Percentiles rank a stretch among this genome's conserved stretches.
phyloP scores from a whole-genome alignment of 2,329 filamentous ascomycete species.

The Ilyonectria robusta region DNA sequence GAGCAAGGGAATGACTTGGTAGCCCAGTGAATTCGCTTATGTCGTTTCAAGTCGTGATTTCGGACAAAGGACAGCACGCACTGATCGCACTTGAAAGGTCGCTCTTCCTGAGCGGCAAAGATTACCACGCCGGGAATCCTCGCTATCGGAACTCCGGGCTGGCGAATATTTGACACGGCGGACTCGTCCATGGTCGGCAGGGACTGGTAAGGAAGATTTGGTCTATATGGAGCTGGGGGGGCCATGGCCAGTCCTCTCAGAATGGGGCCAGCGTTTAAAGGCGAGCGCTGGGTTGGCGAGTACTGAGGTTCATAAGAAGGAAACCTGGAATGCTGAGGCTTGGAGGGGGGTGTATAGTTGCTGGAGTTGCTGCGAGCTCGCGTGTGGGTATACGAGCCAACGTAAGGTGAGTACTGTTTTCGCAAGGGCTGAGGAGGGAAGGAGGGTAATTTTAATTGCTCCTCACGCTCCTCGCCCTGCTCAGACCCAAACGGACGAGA shows the following conservation, averaged over 20 bases:
- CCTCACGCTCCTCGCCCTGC: no score
- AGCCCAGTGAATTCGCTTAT: conserved; percentile 94
- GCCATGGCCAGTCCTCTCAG: conserved; percentile 54
- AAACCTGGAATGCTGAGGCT: conserved; percentile 62
- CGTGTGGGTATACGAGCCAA: conserved; percentile 68
- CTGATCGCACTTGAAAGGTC: conserved; percentile 94
- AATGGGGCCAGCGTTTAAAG: conserved; percentile 57
- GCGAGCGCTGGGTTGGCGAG: conserved; percentile 61
- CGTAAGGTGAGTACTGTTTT: conserved; percentile 53
- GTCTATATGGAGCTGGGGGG: conserved; percentile 67
- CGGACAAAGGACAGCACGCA: conserved; percentile 95
- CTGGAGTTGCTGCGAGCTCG: conserved; percentile 70
- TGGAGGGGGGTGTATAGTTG: conserved; percentile 71
- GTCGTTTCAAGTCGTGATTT: conserved; percentile 95
- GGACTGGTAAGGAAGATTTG: conserved; percentile 62
- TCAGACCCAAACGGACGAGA: no score
- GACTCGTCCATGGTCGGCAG: conserved; percentile 75
- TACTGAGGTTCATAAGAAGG: conserved; percentile 58
- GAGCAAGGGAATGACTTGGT: conserved; percentile 96
- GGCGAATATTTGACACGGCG: conserved; percentile 84
- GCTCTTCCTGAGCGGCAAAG: conserved; percentile 70
- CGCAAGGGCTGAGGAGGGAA: no score
- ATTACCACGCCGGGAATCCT: conserved; percentile 72
- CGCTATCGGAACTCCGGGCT: conserved; percentile 79
- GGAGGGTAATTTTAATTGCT: no score